Evolutionary conservation across 2,329 filamentous ascomycete species (phyloP).

Genomic region (Amylocarpus encephaloides): DNA sequence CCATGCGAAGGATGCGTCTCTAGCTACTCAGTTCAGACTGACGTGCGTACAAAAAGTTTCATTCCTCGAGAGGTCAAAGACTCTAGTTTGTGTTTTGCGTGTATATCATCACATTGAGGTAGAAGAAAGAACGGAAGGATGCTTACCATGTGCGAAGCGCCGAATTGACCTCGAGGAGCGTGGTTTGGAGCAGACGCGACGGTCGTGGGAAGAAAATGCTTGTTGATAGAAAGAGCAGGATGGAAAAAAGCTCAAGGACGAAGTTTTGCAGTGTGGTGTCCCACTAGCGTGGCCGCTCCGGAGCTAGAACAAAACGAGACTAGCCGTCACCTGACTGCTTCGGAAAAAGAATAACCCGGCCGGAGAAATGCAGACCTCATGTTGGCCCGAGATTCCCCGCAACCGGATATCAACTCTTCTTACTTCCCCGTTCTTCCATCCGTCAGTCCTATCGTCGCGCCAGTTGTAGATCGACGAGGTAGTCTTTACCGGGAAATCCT

Average conservation of each 20-base stretch:
- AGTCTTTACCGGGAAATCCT: no score
- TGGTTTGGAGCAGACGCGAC: slow-evolving; percentile 11
- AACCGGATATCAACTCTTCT: no score
- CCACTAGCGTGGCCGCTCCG: background rate
- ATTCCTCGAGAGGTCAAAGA: slow-evolving; percentile 84
- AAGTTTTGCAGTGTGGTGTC: slow-evolving; percentile 40
- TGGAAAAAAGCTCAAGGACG: slow-evolving; percentile 13
- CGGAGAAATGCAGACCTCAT: no score
- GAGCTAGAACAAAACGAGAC: background rate
- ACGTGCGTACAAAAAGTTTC: slow-evolving; percentile 80
- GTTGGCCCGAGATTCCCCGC: no score
- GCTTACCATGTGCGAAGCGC: slow-evolving; percentile 18
- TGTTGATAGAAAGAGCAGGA: slow-evolving; percentile 5
- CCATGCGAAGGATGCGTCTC: background rate
- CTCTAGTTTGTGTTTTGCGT: slow-evolving; percentile 88
- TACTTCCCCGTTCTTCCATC: no score
- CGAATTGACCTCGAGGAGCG: slow-evolving; percentile 7
- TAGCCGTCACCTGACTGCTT: background rate
- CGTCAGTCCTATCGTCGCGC: no score
- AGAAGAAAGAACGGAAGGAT: slow-evolving; percentile 12
- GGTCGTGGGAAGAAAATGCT: slow-evolving; percentile 4
- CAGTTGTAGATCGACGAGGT: no score
- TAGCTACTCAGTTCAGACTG: slow-evolving; percentile 63
- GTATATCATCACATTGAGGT: slow-evolving; percentile 67
- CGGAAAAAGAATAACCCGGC: background rate